These are phyloP conservation scores for Mortierella sp. DNA, from an alignment of 371 early-diverging fungal genomes.

Conservation along the genomic window DNA sequence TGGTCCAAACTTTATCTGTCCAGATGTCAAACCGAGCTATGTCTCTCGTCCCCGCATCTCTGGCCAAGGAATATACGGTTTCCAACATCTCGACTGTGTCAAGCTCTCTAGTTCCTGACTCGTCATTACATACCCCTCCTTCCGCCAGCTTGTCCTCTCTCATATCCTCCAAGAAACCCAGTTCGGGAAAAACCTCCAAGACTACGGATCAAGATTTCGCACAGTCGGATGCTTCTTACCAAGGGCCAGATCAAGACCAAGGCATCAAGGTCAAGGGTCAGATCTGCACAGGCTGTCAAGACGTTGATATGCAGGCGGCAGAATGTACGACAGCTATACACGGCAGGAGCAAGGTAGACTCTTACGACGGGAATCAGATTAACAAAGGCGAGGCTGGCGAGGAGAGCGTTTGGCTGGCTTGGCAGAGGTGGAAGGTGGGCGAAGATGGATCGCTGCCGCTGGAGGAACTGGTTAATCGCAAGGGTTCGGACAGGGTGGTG, in stretches of 20 bases:
- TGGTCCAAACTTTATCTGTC: neutral
- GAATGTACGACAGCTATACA: neutral
- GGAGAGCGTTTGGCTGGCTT: neutral
- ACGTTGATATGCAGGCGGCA: neutral
- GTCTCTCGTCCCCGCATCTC: neutral
- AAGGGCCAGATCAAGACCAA: neutral
- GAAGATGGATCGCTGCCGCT: neutral
- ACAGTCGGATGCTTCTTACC: neutral
- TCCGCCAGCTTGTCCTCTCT: neutral
- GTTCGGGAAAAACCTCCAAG: neutral
- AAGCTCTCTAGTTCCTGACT: neutral
- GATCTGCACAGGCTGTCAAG: neutral
- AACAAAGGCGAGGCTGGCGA: neutral
- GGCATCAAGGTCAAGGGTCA: neutral
- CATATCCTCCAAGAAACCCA: neutral
- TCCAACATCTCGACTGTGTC: neutral
- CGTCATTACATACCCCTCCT: neutral
- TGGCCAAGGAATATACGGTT: neutral
- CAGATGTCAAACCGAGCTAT: conserved; percentile 2
- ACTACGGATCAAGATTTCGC: neutral
- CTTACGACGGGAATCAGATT: neutral
- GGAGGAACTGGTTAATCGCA: neutral
- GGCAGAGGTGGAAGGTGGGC: conserved; percentile 5
- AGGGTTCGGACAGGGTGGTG: neutral
- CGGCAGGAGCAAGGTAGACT: neutral